phyloP scores from a whole-genome alignment of 306 rosid genomes.

The Urtica urens region DNA sequence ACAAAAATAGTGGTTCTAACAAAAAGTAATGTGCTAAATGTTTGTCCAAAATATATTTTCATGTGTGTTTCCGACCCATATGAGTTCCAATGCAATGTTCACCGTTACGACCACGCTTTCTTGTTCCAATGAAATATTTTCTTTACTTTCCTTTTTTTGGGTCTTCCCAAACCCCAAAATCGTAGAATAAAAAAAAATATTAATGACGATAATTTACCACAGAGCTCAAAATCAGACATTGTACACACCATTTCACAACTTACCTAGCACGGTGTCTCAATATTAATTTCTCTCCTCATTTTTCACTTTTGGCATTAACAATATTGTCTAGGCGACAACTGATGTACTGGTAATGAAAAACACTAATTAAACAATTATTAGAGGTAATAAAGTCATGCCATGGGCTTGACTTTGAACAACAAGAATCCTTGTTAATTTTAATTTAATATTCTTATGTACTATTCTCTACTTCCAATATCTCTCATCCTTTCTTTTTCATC shows the following conservation, averaged over 20 bases:
- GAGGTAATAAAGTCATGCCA: conserved; percentile 6
- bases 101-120: conserved; percentile 77
- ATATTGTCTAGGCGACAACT: conserved; percentile 4
- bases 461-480: neutral
- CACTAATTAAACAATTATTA: conserved; percentile 39
- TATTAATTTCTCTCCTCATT: neutral
- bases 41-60: neutral
- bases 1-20: too few relatives aligned
- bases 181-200: conserved; percentile 16
- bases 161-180: conserved; percentile 22
- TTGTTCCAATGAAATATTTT: conserved; percentile 33
- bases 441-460: conserved; percentile 28
- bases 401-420: conserved; percentile 2
- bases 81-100: conserved; percentile 43
- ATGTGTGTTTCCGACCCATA: conserved; percentile 9
- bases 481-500: too few relatives aligned
- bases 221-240: conserved; percentile 24
- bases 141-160: neutral
- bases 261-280: conserved; percentile 44
- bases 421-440: neutral
- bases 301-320: neutral
- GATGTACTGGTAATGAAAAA: conserved; percentile 27
- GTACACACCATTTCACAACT: conserved; percentile 61
- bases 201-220: conserved; percentile 14
- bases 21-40: conserved; percentile 6